Conservation (phyloP, 2,329 filamentous ascomycete species). For the Aspergillus sp. region DNA sequence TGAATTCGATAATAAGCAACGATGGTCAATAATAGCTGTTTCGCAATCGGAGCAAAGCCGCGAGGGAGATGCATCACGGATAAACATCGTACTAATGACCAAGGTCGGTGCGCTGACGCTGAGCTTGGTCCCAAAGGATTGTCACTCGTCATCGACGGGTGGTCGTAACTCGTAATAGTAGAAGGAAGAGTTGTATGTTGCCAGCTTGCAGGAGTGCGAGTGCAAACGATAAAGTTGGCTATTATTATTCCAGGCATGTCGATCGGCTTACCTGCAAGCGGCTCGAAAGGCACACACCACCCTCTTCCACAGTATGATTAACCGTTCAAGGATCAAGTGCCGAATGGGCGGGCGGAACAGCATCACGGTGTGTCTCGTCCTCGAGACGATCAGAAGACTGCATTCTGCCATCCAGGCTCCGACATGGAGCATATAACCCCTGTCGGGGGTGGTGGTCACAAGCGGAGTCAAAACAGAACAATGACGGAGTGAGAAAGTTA, state of each 20-base stretch:
- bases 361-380: neutral
- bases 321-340: constrained; percentile 4
- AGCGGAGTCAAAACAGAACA: constrained; percentile 1
- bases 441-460: constrained; percentile 2
- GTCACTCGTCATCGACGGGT: neutral
- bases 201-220: neutral
- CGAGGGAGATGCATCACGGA: neutral
- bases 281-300: neutral
- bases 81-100: neutral
- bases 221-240: neutral
- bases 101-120: constrained; percentile 1
- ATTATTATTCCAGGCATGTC: constrained; percentile 1
- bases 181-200: neutral
- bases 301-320: neutral
- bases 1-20: neutral
- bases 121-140: neutral
- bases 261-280: constrained; percentile 11
- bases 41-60: neutral
- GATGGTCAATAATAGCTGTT: neutral
- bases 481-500: constrained; percentile 1
- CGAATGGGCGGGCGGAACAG: constrained; percentile 2
- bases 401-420: constrained; percentile 2
- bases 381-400: constrained; percentile 6
- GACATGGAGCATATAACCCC: constrained; percentile 7
- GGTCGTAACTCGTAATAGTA: neutral